Evolutionary conservation across 2,329 filamentous ascomycete genomes (phyloP).

Genomic region (Arthroderma sp.): DNA sequence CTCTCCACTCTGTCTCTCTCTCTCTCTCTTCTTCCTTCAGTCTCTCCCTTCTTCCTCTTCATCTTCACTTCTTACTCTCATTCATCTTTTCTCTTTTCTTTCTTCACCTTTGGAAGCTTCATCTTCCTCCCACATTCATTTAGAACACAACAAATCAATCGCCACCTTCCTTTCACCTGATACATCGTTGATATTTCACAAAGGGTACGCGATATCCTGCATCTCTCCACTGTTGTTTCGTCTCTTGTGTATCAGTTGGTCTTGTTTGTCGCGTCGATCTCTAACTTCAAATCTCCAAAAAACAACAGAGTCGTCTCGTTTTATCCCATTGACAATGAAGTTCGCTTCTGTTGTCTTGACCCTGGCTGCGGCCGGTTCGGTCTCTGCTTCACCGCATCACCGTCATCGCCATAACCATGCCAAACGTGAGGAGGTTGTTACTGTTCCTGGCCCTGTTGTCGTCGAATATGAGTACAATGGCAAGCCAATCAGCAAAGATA

Average conservation of each 20-base stretch:
- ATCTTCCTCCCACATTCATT: slow-evolving; percentile 28
- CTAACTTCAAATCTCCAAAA: not conserved
- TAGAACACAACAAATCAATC: slow-evolving; percentile 1
- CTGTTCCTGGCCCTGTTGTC: slow-evolving; percentile 48
- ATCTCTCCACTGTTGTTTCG: too few species aligned
- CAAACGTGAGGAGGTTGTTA: slow-evolving; percentile 35
- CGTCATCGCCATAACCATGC: slow-evolving; percentile 23
- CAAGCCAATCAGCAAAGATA: slow-evolving; percentile 43
- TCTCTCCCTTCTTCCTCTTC: slow-evolving; percentile 12
- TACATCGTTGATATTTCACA: too few species aligned
- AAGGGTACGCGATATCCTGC: too few species aligned
- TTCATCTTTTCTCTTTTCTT: slow-evolving; percentile 2
- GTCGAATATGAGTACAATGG: slow-evolving; percentile 62
- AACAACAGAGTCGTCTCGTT: not conserved
- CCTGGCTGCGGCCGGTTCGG: slow-evolving; percentile 29
- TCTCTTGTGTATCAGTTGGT: too few species aligned
- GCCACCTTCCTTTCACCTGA: too few species aligned
- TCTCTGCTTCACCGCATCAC: slow-evolving; percentile 19
- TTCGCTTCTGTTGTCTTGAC: slow-evolving; percentile 26
- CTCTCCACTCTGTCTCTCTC: slow-evolving; percentile 14
- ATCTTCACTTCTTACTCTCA: slow-evolving; percentile 10
- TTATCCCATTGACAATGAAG: slow-evolving; percentile 22
- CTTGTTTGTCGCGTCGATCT: too few species aligned
- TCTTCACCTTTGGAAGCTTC: slow-evolving; percentile 9
- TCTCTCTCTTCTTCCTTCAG: slow-evolving; percentile 17